Percentiles rank a stretch among this genome's conserved stretches.
Evolutionary conservation across 805 yeast genomes (phyloP).

Genomic region (Ogataea ramenticola): DNA sequence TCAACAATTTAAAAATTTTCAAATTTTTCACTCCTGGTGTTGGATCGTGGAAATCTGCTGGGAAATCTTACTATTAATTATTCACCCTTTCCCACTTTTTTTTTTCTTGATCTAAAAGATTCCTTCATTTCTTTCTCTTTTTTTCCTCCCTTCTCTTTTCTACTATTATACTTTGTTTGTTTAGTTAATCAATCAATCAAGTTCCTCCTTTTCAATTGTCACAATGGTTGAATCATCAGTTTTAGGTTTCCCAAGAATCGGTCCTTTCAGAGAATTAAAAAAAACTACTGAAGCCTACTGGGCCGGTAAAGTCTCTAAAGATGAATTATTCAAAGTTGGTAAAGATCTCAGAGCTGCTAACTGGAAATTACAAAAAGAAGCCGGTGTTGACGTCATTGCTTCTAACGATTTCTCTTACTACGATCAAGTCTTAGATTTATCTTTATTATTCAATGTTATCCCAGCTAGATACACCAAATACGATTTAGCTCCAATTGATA

Average conservation of each 20-base stretch:
- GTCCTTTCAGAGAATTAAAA: conserved; percentile 98
- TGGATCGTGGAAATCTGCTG: neutral
- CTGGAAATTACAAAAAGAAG: conserved; percentile 96
- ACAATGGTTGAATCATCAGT: conserved; percentile 94
- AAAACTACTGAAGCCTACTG: conserved; percentile 99
- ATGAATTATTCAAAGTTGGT: conserved; percentile 85
- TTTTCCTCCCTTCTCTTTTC: neutral
- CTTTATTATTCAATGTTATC: conserved; percentile 87
- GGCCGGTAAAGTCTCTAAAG: conserved; percentile 86
- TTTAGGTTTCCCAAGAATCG: conserved; percentile 99
- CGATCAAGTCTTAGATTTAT: conserved; percentile 93
- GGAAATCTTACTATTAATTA: neutral
- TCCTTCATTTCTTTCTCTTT: neutral
- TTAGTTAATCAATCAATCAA: too few relatives aligned
- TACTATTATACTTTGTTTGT: neutral
- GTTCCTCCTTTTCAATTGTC: neutral
- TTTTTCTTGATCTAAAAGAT: neutral
- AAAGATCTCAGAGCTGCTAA: conserved; percentile 90
- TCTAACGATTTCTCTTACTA: conserved; percentile 97
- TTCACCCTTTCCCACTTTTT: neutral
- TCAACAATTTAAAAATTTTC: neutral
- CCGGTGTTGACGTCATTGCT: conserved; percentile 95
- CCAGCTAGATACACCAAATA: conserved; percentile 96
- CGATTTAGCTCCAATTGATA: conserved; percentile 83
- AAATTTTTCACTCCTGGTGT: neutral